Evolutionary conservation across 192 early-diverging fungal genomes (phyloP), one percentile per base, ranked within the genome.

Genomic region (Backusella sp.): DNA sequence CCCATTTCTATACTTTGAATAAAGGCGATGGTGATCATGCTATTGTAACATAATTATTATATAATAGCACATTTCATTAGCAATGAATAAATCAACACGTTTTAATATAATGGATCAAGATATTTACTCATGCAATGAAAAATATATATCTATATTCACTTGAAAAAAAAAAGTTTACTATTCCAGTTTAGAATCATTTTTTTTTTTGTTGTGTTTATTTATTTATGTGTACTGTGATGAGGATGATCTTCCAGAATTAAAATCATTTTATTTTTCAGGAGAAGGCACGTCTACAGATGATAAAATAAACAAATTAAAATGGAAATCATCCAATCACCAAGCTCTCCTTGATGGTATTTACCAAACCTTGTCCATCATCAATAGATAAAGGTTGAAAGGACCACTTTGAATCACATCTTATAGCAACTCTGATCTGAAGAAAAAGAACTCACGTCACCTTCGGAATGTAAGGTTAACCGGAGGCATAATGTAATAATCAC

Each of bases 401-500:
- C 2, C 53, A 59, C 19, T 49, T n/a, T n/a, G n/a, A 19, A 19
- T 3, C 21, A 0, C 21, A 23, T 6, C 5, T n/a, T n/a, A 12
- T 0, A 23, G 28, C 9, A 59, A 26, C 56, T 62, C 12, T 62
- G 56, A 62, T 62, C 56, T 62, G 23, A 62, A 28, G 56, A 62
- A 62, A 28, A 11, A 4, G 26, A 62, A 21, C 21, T 39, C 53
- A 56, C 53, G 53, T 26, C 53, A 56, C 5, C 9, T 62, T 5
- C 23, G 56, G 23, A 62, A 62, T 62, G 56, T 28, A 62, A 62
- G 12, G 12, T 12, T 12, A 62, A 6, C 56, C 56, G 56, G 56
- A 62, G 26, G 56, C 56, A 62, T 62, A 62, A 62, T 62, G 56
- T 62, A 62, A 62, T 62, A 39, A 69, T 69, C 68, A 69, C 68